Evolutionary conservation across 768 basidiomycete species (phyloP), one percentile per base, ranked within the genome.

Genomic region (Chalciporus chontae): DNA sequence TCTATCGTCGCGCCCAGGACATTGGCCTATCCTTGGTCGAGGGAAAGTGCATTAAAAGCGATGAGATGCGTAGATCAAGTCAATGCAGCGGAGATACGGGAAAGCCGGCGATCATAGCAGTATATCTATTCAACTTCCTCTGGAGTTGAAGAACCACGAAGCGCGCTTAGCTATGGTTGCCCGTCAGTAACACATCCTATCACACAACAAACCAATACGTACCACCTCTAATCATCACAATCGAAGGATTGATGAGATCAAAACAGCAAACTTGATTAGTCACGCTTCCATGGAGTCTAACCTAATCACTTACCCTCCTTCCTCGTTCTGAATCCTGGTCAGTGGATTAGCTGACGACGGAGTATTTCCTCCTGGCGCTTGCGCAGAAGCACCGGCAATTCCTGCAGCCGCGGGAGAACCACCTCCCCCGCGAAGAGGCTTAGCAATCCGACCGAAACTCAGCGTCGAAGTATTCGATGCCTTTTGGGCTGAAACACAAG

Each of bases 361-460:
- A n/a, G 71, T 69, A 26, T 74, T 70, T 31, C 74, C 68, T 52
- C 61, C 65, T 48, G 71, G 54, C 46, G 74, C 69, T 49, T 78
- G 71, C 43, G 71, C 60, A 37, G 73, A 63, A 39, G 66, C 68
- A 18, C 77, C 61, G 32, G 72, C 60, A 42, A 70, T 69, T 17
- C 73, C 72, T 34, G 73, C 74, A 29, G 66, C 65, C 6, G 64
- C 70, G 13, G 60, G 57, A 49, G 68, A 68, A 50, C 93, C 93
- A 38, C 95, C 94, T 18, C 92, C 93, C 13, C 95, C 96, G 57
- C 95, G 80, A 48, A 99, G 73, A 23, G 96, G 96, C 72, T 98
- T 98, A 29, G 95, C 95, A 55, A 99, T 97, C 36, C 95, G 83
- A 38, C 94, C 94, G 71, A 94, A 93, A 68, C 77, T 87, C 61